Conservation (phyloP, 164 flowering plant species). For the Annona cherimola region DNA sequence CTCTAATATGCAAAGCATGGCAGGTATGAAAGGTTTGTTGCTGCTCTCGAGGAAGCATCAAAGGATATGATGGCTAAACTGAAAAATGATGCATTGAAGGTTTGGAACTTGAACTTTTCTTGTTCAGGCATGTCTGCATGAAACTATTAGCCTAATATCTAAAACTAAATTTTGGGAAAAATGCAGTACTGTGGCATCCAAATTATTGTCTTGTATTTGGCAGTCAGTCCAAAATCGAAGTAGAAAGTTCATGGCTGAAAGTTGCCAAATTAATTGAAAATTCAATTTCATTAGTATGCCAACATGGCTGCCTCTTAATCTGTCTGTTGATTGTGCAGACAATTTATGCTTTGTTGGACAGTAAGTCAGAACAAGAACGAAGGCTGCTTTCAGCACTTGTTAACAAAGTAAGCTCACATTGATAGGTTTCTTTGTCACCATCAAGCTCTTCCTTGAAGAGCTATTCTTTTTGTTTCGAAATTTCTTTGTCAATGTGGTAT, state of each 20-base stretch:
- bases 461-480: not conserved
- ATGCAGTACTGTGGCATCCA: not conserved
- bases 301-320: not conserved
- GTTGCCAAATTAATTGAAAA: too few relatives aligned
- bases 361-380: constrained; percentile 95
- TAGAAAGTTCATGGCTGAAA: too few relatives aligned
- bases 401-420: constrained; percentile 64
- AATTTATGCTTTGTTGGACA: constrained; percentile 55
- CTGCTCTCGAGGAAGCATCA: constrained; percentile 95
- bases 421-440: not conserved
- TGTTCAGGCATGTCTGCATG: not conserved
- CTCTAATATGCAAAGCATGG: constrained; percentile 2
- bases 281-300: not conserved
- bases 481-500: not conserved
- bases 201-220: not conserved
- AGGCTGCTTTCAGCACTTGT: constrained; percentile 75
- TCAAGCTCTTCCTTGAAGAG: not conserved
- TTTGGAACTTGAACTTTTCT: constrained; percentile 16
- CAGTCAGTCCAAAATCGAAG: too few relatives aligned
- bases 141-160: not conserved
- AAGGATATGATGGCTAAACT: constrained; percentile 68
- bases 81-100: constrained; percentile 86
- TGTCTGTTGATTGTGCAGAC: constrained; percentile 38
- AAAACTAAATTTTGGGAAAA: not conserved
- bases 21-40: constrained; percentile 80